Evolutionary conservation across 2,329 filamentous ascomycete genomes (phyloP).

Genomic region (Moelleriella libera): DNA sequence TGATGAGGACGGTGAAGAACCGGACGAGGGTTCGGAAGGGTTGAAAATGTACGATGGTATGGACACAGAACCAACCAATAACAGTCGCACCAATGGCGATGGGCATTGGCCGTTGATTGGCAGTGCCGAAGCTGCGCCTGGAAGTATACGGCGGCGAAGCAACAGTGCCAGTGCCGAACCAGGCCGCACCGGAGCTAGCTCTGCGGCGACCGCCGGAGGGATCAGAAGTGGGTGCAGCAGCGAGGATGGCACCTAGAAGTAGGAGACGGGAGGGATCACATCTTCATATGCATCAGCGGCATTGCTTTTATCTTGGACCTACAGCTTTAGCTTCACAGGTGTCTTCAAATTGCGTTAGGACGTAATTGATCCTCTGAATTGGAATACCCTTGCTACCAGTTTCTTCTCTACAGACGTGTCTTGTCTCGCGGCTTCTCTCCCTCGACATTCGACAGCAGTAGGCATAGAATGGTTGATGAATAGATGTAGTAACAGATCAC

Average conservation of each 20-base stretch:
- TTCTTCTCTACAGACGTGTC: too few relatives aligned
- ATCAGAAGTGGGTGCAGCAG: slow-evolving; percentile 22
- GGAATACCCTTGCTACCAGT: too few relatives aligned
- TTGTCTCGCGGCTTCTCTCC: too few relatives aligned
- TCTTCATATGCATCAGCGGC: neutral
- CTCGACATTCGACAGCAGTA: too few relatives aligned
- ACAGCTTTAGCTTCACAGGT: too few relatives aligned
- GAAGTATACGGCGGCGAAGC: slow-evolving; percentile 14
- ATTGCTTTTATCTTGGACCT: neutral
- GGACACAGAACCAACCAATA: slow-evolving; percentile 3
- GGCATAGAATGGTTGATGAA: too few relatives aligned
- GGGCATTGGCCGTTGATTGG: slow-evolving; percentile 10
- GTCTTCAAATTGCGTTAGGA: too few relatives aligned
- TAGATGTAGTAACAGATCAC: too few relatives aligned
- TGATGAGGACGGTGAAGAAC: slow-evolving; percentile 26
- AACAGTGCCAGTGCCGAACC: slow-evolving; percentile 16
- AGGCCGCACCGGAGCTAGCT: slow-evolving; percentile 17
- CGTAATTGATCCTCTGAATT: too few relatives aligned
- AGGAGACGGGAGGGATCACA: neutral
- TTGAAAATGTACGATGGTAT: slow-evolving; percentile 13
- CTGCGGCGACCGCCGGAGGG: slow-evolving; percentile 25
- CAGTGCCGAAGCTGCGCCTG: slow-evolving; percentile 19
- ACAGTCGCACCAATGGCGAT: neutral
- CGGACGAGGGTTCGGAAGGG: slow-evolving; percentile 15
- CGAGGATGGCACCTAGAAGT: slow-evolving; percentile 1